A percentile compares a stretch with the other conserved stretches of the same genome.
Evolutionary conservation across 441 rosid genomes (phyloP).

Genomic region (Viola pubescens): DNA sequence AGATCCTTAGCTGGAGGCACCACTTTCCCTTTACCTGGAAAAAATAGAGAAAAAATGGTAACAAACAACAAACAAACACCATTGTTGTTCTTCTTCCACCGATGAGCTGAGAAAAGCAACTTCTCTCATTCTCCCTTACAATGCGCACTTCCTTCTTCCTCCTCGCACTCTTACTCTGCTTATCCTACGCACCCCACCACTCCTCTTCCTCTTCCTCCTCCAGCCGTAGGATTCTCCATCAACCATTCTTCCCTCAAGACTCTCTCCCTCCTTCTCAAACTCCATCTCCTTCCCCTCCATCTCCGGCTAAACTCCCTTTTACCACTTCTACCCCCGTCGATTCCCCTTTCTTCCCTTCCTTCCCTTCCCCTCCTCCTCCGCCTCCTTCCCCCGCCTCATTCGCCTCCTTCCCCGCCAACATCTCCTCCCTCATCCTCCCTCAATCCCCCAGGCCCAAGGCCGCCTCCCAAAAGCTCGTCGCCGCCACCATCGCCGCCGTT

Average conservation of each 20-base stretch:
- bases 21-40: slow-evolving; percentile 6
- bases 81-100: background rate
- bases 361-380: slow-evolving; percentile 44
- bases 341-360: slow-evolving; percentile 56
- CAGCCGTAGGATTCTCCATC: slow-evolving; percentile 65
- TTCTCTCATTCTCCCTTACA: slow-evolving; percentile 13
- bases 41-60: background rate
- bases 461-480: slow-evolving; percentile 42
- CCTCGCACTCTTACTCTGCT: slow-evolving; percentile 12
- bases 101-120: background rate
- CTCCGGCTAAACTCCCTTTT: slow-evolving; percentile 50
- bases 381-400: slow-evolving; percentile 61
- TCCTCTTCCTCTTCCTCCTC: slow-evolving; percentile 12
- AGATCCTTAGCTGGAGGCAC: slow-evolving; percentile 67
- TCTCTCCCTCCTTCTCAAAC: slow-evolving; percentile 39
- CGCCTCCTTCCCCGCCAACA: slow-evolving; percentile 92
- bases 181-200: slow-evolving; percentile 10
- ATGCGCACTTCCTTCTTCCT: slow-evolving; percentile 35
- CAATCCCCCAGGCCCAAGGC: slow-evolving; percentile 37
- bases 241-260: slow-evolving; percentile 37
- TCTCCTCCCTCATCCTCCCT: slow-evolving; percentile 82
- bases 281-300: slow-evolving; percentile 21
- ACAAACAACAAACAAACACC: background rate
- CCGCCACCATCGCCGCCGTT: slow-evolving; percentile 47
- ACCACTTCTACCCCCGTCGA: slow-evolving; percentile 42